Evolutionary conservation across 2,329 filamentous ascomycete species (phyloP).

Genomic region (Cladosporium velox): DNA sequence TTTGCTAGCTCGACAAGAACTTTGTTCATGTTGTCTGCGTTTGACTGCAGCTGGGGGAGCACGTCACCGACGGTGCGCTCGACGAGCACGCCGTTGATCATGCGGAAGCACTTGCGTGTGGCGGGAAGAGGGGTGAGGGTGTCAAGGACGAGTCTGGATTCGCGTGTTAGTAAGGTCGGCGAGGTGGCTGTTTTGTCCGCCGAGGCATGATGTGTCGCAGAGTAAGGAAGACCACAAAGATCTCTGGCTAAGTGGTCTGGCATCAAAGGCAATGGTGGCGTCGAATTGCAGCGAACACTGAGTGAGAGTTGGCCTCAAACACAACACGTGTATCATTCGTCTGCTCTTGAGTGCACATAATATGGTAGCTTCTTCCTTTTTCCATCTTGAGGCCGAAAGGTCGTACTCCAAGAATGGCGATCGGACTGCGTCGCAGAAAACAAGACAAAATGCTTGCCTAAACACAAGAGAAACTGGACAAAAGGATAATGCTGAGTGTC

Average conservation of each 20-base stretch:
- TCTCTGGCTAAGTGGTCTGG: neutral
- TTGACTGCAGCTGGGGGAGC: conserved; percentile 85
- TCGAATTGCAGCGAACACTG: neutral
- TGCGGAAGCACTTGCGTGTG: conserved; percentile 95
- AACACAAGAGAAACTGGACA: neutral
- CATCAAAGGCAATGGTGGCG: neutral
- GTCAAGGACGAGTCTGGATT: conserved; percentile 81
- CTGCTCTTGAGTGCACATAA: neutral
- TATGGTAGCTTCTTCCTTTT: neutral
- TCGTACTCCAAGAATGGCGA: neutral
- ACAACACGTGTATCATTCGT: neutral
- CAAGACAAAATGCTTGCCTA: neutral
- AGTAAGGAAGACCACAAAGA: neutral
- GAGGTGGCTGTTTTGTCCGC: neutral
- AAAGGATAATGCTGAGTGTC: neutral
- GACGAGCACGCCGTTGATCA: conserved; percentile 95
- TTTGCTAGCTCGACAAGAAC: conserved; percentile 92
- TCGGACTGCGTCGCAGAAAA: neutral
- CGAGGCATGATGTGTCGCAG: neutral
- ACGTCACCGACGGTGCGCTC: conserved; percentile 94
- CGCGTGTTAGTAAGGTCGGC: neutral
- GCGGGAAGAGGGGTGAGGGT: conserved; percentile 79
- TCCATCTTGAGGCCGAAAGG: neutral
- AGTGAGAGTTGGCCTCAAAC: neutral
- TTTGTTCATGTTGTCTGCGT: conserved; percentile 90